Evolutionary conservation across 768 basidiomycete species (phyloP).

Genomic region (Trametes cinnabarina): DNA sequence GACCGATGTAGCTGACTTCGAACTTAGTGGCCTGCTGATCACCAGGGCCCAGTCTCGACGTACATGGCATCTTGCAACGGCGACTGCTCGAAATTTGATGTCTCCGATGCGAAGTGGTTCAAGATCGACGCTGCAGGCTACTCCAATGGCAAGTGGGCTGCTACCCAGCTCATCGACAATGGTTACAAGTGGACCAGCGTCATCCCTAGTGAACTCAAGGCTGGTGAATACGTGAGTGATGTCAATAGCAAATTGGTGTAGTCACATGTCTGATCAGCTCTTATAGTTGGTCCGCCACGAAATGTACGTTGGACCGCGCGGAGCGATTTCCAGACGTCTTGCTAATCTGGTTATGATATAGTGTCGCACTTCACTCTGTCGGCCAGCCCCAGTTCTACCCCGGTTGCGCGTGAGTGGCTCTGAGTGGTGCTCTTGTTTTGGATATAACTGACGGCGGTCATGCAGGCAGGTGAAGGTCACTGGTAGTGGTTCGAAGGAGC

Average conservation of each 20-base stretch:
- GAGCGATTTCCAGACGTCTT: neutral
- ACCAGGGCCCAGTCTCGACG: slow-evolving; percentile 49
- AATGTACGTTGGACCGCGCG: slow-evolving; percentile 35
- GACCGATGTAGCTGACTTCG: neutral
- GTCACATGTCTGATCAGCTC: neutral
- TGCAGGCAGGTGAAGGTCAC: slow-evolving; percentile 29
- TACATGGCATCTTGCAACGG: slow-evolving; percentile 52
- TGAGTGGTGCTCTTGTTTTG: neutral
- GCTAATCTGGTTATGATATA: slow-evolving; percentile 16
- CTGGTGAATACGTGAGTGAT: slow-evolving; percentile 49
- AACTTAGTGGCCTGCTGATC: slow-evolving; percentile 36
- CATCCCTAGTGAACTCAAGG: slow-evolving; percentile 40
- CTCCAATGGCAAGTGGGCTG: slow-evolving; percentile 42
- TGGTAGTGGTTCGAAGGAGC: slow-evolving; percentile 25
- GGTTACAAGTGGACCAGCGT: slow-evolving; percentile 42
- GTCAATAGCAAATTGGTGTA: neutral
- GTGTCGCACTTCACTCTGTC: slow-evolving; percentile 45
- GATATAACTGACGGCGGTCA: neutral
- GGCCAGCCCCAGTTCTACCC: slow-evolving; percentile 46
- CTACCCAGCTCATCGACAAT: slow-evolving; percentile 42
- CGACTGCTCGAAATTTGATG: slow-evolving; percentile 35
- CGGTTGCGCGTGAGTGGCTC: slow-evolving; percentile 44
- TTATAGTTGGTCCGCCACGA: slow-evolving; percentile 47
- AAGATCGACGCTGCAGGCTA: slow-evolving; percentile 49
- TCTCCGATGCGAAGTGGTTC: slow-evolving; percentile 45